A percentile compares a stretch with the other conserved stretches of the same genome.
Evolutionary conservation across 225 moss, liverwort and hornwort genomes (phyloP).

Genomic region (Pseudisothecium myosuroides): DNA sequence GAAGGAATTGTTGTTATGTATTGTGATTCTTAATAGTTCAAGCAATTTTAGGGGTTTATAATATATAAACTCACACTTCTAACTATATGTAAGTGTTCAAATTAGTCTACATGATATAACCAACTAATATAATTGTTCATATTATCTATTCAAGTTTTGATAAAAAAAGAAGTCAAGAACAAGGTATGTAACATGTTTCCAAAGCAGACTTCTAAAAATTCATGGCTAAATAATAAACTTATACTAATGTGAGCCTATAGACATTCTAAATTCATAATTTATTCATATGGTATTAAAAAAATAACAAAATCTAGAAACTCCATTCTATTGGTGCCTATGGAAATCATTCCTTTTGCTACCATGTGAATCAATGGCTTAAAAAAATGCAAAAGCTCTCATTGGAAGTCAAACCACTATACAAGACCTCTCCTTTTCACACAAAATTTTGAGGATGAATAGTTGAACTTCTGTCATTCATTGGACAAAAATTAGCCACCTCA

Average conservation of each 20-base stretch:
- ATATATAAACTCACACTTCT: neutral
- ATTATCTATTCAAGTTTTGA: neutral
- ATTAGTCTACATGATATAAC: neutral
- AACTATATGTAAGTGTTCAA: neutral
- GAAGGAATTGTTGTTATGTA: neutral
- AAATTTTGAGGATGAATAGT: too few species aligned
- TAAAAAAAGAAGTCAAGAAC: neutral
- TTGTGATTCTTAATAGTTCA: neutral
- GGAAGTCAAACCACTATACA: too few species aligned
- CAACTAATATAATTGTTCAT: too few species aligned
- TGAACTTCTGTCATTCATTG: too few species aligned
- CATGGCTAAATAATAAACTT: neutral
- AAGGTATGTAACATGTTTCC: neutral
- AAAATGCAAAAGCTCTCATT: too few species aligned
- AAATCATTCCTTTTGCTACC: too few species aligned
- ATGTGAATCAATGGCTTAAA: too few species aligned
- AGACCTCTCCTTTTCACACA: too few species aligned
- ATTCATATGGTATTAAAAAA: fast-evolving
- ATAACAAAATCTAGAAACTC: fast-evolving
- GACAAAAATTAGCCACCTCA: too few species aligned
- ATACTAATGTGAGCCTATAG: neutral
- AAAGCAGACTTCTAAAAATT: neutral
- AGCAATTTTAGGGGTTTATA: neutral
- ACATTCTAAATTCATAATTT: neutral
- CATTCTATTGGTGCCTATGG: too few species aligned